Percentiles rank a stretch among this genome's conserved stretches.
These are phyloP conservation scores for Pseudogymnoascus sp. DNA, from an alignment of 2,329 filamentous ascomycete species.

Conservation along the genomic window DNA sequence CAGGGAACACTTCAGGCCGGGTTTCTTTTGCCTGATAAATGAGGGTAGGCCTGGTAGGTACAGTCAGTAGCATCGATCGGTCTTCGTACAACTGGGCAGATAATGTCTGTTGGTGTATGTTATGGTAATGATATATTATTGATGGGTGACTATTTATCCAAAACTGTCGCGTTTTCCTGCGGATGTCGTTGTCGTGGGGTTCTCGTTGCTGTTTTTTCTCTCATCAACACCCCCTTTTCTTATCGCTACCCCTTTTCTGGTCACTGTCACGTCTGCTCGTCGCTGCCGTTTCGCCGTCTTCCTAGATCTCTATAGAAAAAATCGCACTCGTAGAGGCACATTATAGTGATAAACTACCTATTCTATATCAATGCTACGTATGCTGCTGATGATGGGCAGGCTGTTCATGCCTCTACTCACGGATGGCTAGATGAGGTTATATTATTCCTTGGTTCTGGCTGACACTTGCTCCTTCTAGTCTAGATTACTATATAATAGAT, in stretches of 20 bases:
- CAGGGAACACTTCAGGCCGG: not conserved
- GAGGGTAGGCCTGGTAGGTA: not conserved
- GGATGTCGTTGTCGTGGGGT: not conserved
- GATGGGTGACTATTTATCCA: not conserved
- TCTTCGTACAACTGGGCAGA: not conserved
- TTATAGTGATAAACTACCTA: not conserved
- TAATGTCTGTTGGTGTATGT: not conserved
- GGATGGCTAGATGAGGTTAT: too few relatives aligned
- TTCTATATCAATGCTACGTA: not conserved
- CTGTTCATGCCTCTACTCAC: not conserved
- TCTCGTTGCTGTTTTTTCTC: not conserved
- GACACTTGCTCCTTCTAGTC: not conserved
- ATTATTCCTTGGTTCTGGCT: not conserved
- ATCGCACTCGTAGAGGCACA: not conserved
- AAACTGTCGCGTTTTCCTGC: not conserved
- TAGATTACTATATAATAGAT: not conserved
- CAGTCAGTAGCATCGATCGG: not conserved
- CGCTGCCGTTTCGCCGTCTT: not conserved
- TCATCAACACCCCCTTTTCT: not conserved
- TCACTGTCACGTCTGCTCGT: not conserved
- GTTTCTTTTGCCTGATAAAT: not conserved
- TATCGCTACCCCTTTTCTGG: not conserved
- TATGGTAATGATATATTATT: not conserved
- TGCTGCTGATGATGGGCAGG: too few relatives aligned
- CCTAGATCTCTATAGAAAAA: not conserved